Conservation (phyloP, 768 basidiomycete species). For the Megacollybia marginata region DNA sequence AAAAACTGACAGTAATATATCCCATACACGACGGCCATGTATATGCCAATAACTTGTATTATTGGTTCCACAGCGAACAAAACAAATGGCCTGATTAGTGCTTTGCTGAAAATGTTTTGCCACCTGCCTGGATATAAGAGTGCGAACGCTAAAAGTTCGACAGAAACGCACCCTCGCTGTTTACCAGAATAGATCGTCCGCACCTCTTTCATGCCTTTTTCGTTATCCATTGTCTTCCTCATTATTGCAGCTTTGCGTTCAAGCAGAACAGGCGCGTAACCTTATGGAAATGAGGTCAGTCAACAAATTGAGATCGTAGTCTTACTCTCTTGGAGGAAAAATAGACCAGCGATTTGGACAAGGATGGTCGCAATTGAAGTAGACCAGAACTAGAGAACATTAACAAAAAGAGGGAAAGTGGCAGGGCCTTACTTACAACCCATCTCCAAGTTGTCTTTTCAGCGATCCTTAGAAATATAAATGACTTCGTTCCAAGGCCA, state of each 20-base stretch:
- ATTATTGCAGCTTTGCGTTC: slow-evolving; percentile 45
- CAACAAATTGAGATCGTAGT: slow-evolving; percentile 13
- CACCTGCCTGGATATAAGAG: slow-evolving; percentile 29
- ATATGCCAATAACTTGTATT: slow-evolving; percentile 59
- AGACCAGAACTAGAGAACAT: slow-evolving; percentile 49
- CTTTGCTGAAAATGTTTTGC: slow-evolving; percentile 40
- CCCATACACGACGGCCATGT: slow-evolving; percentile 68
- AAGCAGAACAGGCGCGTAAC: slow-evolving; percentile 35
- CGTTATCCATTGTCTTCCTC: slow-evolving; percentile 34
- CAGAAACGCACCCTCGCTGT: slow-evolving; percentile 26
- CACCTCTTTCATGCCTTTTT: slow-evolving; percentile 32
- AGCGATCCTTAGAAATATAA: slow-evolving; percentile 27
- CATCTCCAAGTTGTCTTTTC: slow-evolving; percentile 63
- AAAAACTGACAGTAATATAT: slow-evolving; percentile 41
- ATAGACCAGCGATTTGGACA: slow-evolving; percentile 48
- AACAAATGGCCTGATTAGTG: slow-evolving; percentile 61
- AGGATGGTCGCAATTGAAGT: slow-evolving; percentile 48
- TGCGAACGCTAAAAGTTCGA: neutral
- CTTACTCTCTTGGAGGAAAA: slow-evolving; percentile 60
- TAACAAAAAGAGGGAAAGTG: too few species aligned
- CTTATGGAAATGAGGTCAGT: slow-evolving; percentile 22
- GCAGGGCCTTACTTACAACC: slow-evolving; percentile 25
- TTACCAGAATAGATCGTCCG: slow-evolving; percentile 39
- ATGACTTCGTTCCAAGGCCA: neutral
- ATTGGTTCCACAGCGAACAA: slow-evolving; percentile 58